Base-by-base conservation (phyloP, 75 land plant genomes). In the Cupressus sempervirens region DNA sequence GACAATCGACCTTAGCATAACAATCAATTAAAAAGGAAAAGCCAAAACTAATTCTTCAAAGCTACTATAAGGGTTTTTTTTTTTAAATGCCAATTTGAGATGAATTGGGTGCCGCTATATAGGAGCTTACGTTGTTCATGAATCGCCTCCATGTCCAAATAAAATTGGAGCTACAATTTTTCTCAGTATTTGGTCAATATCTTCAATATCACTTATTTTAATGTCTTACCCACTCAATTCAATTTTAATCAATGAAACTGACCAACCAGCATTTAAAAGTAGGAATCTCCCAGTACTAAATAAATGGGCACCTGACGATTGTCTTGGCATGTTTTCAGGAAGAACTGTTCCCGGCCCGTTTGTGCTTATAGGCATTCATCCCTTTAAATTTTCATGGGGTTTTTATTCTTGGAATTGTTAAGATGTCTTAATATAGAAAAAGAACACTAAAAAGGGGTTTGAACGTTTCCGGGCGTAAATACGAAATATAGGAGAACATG, bases 121-220 rank as follows among this genome's bases (percentile, higher is more conserved):
- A 18, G 77, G 77, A 40, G 41, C 41, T 75, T 38, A 32, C 41
- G 23, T 20, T 75, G 77, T 75, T 75, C 77, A 18, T 38, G 77
- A 75, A 75, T 75, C 77, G 36, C 77, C 26, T 75, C 77, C 77
- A 75, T 75, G 23, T 75, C 41, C 77, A 75, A 16, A 36, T 23
- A 23, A 62, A 75, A 75, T 2, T 12, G 23, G 23, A 75, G 77
- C 26, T 73, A 75, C 38, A 38, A 36, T 36, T 18, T n/a, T 38
- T 5, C 20, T 75, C 77, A 16, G 77, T 75, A 3, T 75, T 16
- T 1, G 9, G 38, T 40, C 38, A 75, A 75, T 41, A 23, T 36
- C 77, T 36, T 7, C 77, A 62, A 75, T 40, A 75, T 38, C 43
- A 75, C 38, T 40, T 40, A 15, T 36, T 75, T 5, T 36, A 38